Percentiles rank a stretch among this genome's conserved stretches.
phyloP scores from a whole-genome alignment of 495 filamentous ascomycete genomes.

The Penicillium simplicissimum region DNA sequence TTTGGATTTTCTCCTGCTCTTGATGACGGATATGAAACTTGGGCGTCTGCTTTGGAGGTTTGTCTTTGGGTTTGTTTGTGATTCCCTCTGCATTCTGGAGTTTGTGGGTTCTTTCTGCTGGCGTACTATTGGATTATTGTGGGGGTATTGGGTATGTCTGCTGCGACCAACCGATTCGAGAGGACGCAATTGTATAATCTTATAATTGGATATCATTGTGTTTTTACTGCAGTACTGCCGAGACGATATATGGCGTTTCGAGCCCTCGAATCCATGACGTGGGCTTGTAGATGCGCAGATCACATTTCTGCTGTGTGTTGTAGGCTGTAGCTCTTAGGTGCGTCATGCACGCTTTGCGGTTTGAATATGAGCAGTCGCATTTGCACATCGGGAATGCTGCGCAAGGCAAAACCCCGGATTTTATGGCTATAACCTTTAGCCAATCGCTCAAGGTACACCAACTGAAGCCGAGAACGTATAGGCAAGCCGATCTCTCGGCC shows the following conservation, averaged over 20 bases:
- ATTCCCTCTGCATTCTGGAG: slow-evolving; percentile 12
- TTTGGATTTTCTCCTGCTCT: slow-evolving; percentile 6
- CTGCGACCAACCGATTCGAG: not conserved
- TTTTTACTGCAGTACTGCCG: not conserved
- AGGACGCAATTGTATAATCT: not conserved
- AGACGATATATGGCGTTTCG: not conserved
- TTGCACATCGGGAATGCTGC: not conserved
- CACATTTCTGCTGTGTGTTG: slow-evolving; percentile 5
- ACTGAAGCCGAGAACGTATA: not conserved
- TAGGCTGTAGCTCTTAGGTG: slow-evolving; percentile 9
- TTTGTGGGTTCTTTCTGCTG: not conserved
- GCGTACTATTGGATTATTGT: not conserved
- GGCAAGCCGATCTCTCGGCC: slow-evolving; percentile 7
- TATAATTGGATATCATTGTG: not conserved
- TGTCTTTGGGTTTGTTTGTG: slow-evolving; percentile 5
- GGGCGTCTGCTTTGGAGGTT: slow-evolving; percentile 12
- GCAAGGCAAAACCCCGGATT: not conserved
- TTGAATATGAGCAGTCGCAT: not conserved
- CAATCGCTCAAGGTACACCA: not conserved
- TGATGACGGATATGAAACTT: slow-evolving; percentile 16
- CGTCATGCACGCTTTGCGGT: slow-evolving; percentile 13
- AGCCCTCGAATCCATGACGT: not conserved
- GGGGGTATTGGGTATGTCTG: not conserved
- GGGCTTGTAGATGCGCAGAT: not conserved
- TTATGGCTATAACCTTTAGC: not conserved